Conservation (phyloP, 495 filamentous ascomycete genomes). For the Penicillium angulare region DNA sequence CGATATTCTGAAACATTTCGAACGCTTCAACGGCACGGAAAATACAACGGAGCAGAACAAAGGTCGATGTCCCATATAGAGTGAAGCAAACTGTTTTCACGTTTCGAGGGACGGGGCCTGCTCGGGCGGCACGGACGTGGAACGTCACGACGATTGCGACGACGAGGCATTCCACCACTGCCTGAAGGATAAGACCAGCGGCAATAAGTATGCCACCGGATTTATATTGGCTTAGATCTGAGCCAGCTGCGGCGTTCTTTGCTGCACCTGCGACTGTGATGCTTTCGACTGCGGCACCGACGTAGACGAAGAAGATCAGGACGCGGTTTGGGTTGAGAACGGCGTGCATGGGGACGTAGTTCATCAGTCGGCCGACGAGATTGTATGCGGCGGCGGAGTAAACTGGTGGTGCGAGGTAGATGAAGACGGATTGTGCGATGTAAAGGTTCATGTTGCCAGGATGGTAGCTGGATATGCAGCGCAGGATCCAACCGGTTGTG, state of each 20-base stretch:
- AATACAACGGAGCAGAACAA: constrained; percentile 38
- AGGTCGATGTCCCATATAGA: constrained; percentile 38
- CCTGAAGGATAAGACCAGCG: constrained; percentile 34
- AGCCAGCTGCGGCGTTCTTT: constrained; percentile 28
- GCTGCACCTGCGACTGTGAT: constrained; percentile 39
- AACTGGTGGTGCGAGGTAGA: constrained; percentile 53
- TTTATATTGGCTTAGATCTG: constrained; percentile 18
- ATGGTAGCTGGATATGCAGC: constrained; percentile 38
- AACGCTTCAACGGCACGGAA: constrained; percentile 39
- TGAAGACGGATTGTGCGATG: constrained; percentile 49
- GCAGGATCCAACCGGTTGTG: constrained; percentile 41
- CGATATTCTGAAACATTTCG: constrained; percentile 18
- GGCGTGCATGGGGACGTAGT: constrained; percentile 43
- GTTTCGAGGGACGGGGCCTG: constrained; percentile 27
- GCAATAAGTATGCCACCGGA: constrained; percentile 32
- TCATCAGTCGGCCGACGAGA: constrained; percentile 53
- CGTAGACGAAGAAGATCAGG: constrained; percentile 32
- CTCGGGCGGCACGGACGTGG: constrained; percentile 24
- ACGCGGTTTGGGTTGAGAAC: constrained; percentile 40
- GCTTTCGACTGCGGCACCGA: constrained; percentile 35
- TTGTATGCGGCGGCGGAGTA: constrained; percentile 60
- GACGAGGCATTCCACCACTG: constrained; percentile 32
- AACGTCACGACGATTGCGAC: constrained; percentile 34
- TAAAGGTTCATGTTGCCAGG: constrained; percentile 39
- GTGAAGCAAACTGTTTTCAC: constrained; percentile 34